phyloP scores from a whole-genome alignment of 495 filamentous ascomycete species.

The Lepraria neglecta region DNA sequence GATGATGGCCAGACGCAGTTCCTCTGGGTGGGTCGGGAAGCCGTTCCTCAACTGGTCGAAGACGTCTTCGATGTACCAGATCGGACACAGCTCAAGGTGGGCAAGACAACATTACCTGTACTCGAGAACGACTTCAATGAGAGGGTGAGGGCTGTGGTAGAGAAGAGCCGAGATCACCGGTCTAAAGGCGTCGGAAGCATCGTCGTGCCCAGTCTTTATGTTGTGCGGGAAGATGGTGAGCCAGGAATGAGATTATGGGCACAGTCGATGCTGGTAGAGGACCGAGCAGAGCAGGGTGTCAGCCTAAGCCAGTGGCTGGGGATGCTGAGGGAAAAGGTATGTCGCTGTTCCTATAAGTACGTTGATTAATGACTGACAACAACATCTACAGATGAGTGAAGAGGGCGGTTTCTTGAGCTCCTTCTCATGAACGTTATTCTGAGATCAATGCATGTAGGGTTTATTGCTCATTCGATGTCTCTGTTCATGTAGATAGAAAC shows the following conservation, averaged over 20 bases:
- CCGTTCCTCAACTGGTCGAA: slow-evolving; percentile 76
- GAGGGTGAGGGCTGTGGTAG: slow-evolving; percentile 76
- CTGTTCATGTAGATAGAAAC: slow-evolving; percentile 12
- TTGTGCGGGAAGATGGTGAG: slow-evolving; percentile 92
- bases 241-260: slow-evolving; percentile 94
- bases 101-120: slow-evolving; percentile 78
- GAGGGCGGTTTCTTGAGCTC: slow-evolving; percentile 25
- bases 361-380: slow-evolving; percentile 4
- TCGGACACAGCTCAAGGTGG: slow-evolving; percentile 74
- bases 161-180: slow-evolving; percentile 85
- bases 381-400: slow-evolving; percentile 21
- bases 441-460: background rate
- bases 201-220: slow-evolving; percentile 81
- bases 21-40: slow-evolving; percentile 90
- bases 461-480: background rate
- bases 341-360: slow-evolving; percentile 29
- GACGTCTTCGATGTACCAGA: slow-evolving; percentile 88
- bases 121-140: slow-evolving; percentile 96
- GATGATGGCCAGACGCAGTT: slow-evolving; percentile 98
- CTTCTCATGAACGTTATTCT: slow-evolving; percentile 13
- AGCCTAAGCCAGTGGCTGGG: slow-evolving; percentile 93
- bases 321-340: slow-evolving; percentile 89
- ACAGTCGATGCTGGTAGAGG: slow-evolving; percentile 90
- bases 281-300: slow-evolving; percentile 86
- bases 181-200: slow-evolving; percentile 85